A percentile compares a stretch with the other conserved stretches of the same genome.
Evolutionary conservation across 345 rosid species (phyloP).

Genomic region (Pugionium cornutum): DNA sequence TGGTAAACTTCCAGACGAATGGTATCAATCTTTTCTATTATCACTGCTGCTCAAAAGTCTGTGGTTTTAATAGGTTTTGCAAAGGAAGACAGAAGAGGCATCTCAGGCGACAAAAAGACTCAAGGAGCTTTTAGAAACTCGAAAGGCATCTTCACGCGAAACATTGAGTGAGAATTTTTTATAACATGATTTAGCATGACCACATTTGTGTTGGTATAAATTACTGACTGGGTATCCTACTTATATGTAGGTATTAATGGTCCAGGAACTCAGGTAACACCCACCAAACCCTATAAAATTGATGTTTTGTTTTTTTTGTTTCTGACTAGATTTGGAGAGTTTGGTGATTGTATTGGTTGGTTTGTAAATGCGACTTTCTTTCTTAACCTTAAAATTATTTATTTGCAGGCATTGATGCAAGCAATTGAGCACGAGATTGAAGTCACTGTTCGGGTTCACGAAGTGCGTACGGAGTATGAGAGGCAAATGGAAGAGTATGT

Average conservation of each 20-base stretch:
- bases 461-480: slow-evolving; percentile 89
- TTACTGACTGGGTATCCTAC: slow-evolving; percentile 19
- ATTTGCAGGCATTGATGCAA: slow-evolving; percentile 75
- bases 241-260: slow-evolving; percentile 57
- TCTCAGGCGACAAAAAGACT: slow-evolving; percentile 92
- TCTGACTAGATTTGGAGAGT: slow-evolving; percentile 12
- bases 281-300: slow-evolving; percentile 24
- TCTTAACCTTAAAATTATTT: not conserved
- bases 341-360: slow-evolving; percentile 22
- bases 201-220: slow-evolving; percentile 24
- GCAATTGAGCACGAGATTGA: slow-evolving; percentile 96
- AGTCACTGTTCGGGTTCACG: slow-evolving; percentile 84
- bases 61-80: slow-evolving; percentile 64
- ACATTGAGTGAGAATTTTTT: slow-evolving; percentile 42
- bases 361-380: slow-evolving; percentile 21
- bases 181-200: slow-evolving; percentile 10
- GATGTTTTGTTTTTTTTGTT: not conserved
- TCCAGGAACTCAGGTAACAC: slow-evolving; percentile 77
- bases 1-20: slow-evolving; percentile 46
- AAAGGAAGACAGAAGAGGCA: slow-evolving; percentile 98
- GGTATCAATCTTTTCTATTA: slow-evolving; percentile 2
- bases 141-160: slow-evolving; percentile 79
- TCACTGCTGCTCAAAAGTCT: slow-evolving; percentile 8
- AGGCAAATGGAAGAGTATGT: slow-evolving; percentile 96
- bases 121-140: slow-evolving; percentile 84